Conservation (phyloP, 176 grass and related monocot genomes). For the Guadua angustifolia region DNA sequence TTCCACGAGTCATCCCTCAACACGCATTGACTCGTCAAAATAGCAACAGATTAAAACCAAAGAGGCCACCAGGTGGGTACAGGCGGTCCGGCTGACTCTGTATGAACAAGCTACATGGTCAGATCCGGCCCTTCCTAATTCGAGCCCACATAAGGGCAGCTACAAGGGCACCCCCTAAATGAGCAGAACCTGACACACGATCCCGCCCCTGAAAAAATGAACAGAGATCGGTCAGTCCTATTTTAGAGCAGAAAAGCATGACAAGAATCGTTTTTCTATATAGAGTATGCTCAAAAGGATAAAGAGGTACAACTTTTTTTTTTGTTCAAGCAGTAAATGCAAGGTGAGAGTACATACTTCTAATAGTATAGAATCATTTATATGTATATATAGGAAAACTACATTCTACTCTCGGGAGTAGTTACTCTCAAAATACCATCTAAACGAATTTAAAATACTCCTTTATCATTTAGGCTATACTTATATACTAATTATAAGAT, state of each 20-base stretch:
- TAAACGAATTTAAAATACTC: too few species aligned
- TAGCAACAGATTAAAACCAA: neutral
- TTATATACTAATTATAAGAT: too few species aligned
- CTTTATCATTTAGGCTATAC: too few species aligned
- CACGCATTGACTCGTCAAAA: neutral
- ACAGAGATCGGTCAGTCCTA: slow-evolving; percentile 17
- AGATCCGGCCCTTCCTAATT: slow-evolving; percentile 67
- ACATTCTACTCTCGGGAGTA: too few species aligned
- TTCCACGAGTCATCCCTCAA: neutral
- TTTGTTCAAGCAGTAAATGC: too few species aligned
- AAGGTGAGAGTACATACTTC: too few species aligned
- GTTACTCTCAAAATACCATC: too few species aligned
- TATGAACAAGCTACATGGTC: slow-evolving; percentile 31
- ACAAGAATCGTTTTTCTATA: neutral
- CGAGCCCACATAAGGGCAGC: slow-evolving; percentile 67
- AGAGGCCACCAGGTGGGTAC: neutral
- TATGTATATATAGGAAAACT: too few species aligned
- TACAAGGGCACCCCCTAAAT: slow-evolving; percentile 76
- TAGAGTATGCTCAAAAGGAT: too few species aligned
- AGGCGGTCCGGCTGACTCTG: slow-evolving; percentile 22
- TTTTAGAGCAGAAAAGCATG: neutral
- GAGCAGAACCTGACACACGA: slow-evolving; percentile 59
- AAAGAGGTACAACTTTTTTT: too few species aligned
- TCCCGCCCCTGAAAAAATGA: slow-evolving; percentile 53
- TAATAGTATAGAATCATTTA: too few species aligned